phyloP scores from a whole-genome alignment of 2,329 filamentous ascomycete genomes.

The Rutstroemia sp. region DNA sequence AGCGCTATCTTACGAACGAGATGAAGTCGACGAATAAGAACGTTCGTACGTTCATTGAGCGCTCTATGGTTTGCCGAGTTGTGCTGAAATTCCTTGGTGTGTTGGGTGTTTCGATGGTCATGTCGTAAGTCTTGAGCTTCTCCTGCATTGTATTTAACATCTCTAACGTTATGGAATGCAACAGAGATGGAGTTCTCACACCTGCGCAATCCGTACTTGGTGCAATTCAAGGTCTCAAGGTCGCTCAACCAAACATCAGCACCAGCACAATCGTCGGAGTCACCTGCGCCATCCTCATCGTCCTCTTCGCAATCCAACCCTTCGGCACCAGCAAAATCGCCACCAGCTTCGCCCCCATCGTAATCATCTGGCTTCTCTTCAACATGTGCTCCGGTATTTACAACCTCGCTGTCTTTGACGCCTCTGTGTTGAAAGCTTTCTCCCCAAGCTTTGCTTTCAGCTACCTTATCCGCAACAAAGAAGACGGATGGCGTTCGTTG shows the following conservation, averaged over 20 bases:
- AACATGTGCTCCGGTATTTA: constrained; percentile 59
- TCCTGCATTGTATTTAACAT: neutral
- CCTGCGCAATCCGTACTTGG: constrained; percentile 65
- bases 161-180: constrained; percentile 2
- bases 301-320: constrained; percentile 58
- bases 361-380: constrained; percentile 59
- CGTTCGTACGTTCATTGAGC: constrained; percentile 51
- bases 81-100: constrained; percentile 56
- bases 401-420: constrained; percentile 45
- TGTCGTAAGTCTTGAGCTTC: constrained; percentile 31
- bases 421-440: constrained; percentile 48
- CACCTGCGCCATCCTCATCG: constrained; percentile 55
- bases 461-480: constrained; percentile 52
- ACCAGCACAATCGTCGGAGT: constrained; percentile 55
- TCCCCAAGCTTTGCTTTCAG: constrained; percentile 52
- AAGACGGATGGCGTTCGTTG: constrained; percentile 55
- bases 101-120: constrained; percentile 60
- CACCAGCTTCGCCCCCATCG: constrained; percentile 55
- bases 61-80: constrained; percentile 42
- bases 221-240: constrained; percentile 56
- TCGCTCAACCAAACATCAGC: constrained; percentile 49
- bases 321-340: constrained; percentile 56
- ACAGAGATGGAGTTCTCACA: constrained; percentile 54
- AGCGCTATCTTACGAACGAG: constrained; percentile 51
- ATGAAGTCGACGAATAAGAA: constrained; percentile 43